Evolutionary conservation across 495 filamentous ascomycete species (phyloP), one percentile per base, ranked within the genome.

Genomic region (Penicillium alfredii): DNA sequence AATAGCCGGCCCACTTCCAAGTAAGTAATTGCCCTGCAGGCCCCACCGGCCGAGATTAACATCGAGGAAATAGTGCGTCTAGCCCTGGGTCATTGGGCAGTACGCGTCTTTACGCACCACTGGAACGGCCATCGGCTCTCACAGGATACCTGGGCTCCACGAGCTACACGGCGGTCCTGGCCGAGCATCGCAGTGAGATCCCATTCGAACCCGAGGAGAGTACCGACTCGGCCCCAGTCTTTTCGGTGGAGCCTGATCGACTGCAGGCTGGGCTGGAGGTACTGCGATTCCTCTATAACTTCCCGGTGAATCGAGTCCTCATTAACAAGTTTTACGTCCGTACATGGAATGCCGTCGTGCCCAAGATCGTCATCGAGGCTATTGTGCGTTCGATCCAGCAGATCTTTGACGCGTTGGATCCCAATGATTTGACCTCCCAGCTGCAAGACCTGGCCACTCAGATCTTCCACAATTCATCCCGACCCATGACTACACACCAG

Each of bases 101-200:
- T 25, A 40, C 45, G 25, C 53, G 53, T 8, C 27, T 52, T 21
- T 51, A 47, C 24, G 39, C 53, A 11, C 42, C 48, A 1, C 26
- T 54, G 8, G 58, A 66, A 33, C 38, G 55, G 18, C 48, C 53
- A 5, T 38, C 55, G 18, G 43, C 54, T 17, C 38, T 49, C 4
- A 56, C 65, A 8, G 70, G 70, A 1, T 75, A 74, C 37, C 43
- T 75, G 9, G 71, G 73, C 13, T 68, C 65, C 7, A 74, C 66
- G 0, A 71, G 68, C 39, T 76, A 63, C 40, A 70, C 69, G 3
- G 62, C 71, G 17, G 65, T 74, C 11, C 52, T 66, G 8, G 38
- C 57, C 3, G 67, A 69, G 34, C 60, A 69, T 40, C 56, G 50
- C 9, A 51, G 46, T 31, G 60, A 66, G 22, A 54, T 63, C 13